A percentile compares a stretch with the other conserved stretches of the same genome.
These are phyloP conservation scores for Diplodia scrobiculata DNA, from an alignment of 2,329 filamentous ascomycete genomes.

Conservation along the genomic window DNA sequence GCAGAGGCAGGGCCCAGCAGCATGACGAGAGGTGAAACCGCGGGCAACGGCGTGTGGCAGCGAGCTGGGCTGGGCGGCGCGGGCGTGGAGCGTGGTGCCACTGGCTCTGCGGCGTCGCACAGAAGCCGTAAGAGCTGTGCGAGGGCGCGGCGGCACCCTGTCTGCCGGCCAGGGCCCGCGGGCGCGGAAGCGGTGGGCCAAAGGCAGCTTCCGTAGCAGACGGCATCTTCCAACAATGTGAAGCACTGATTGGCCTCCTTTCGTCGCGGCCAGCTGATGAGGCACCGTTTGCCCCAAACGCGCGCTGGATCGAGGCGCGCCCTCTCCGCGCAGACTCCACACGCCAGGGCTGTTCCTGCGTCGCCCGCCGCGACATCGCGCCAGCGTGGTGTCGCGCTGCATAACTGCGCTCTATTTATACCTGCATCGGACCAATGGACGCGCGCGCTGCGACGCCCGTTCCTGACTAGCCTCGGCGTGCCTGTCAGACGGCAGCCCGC, in stretches of 20 bases:
- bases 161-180: slow-evolving; percentile 9
- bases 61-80: not conserved
- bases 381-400: slow-evolving; percentile 20
- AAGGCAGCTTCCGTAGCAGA: slow-evolving; percentile 14
- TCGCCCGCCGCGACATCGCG: slow-evolving; percentile 17
- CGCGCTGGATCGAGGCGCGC: slow-evolving; percentile 24
- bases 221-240: slow-evolving; percentile 18
- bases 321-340: slow-evolving; percentile 21
- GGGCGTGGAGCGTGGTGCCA: slow-evolving; percentile 15
- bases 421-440: slow-evolving; percentile 16
- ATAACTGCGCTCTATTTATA: slow-evolving; percentile 26
- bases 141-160: slow-evolving; percentile 9
- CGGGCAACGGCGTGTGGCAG: slow-evolving; percentile 18
- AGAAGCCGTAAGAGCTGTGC: slow-evolving; percentile 19
- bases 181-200: slow-evolving; percentile 1
- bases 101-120: slow-evolving; percentile 6
- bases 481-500: slow-evolving; percentile 16
- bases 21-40: slow-evolving; percentile 25
- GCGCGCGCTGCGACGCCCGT: slow-evolving; percentile 18
- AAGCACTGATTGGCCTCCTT: slow-evolving; percentile 22
- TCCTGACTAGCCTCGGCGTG: slow-evolving; percentile 24
- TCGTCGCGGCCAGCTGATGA: slow-evolving; percentile 12
- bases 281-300: slow-evolving; percentile 20
- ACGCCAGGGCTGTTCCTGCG: slow-evolving; percentile 24
- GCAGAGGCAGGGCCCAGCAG: slow-evolving; percentile 13